Evolutionary conservation across 1,284 basidiomycete genomes (phyloP).

Genomic region (Pseudozyma hubeiensis): DNA sequence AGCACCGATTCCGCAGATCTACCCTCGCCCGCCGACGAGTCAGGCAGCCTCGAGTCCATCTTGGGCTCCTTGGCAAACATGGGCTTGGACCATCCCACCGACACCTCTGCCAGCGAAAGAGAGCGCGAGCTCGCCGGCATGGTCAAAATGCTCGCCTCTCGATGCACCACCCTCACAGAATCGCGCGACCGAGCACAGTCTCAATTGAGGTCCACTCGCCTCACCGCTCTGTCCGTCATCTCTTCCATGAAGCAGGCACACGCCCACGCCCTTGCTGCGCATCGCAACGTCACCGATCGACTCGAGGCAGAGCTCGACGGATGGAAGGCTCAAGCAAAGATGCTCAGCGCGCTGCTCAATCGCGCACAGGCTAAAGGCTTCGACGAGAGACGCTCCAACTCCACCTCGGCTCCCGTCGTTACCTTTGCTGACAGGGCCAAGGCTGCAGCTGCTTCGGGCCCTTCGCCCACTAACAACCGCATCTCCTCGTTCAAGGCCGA

Average conservation of each 20-base stretch:
- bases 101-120: slow-evolving; percentile 28
- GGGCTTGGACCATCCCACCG: slow-evolving; percentile 46
- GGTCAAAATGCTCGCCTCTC: slow-evolving; percentile 49
- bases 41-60: slow-evolving; percentile 29
- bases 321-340: slow-evolving; percentile 62
- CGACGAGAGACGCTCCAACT: slow-evolving; percentile 39
- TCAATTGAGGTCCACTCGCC: slow-evolving; percentile 57
- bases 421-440: slow-evolving; percentile 37
- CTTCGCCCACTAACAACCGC: slow-evolving; percentile 29
- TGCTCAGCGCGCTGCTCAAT: slow-evolving; percentile 61
- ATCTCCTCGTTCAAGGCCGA: slow-evolving; percentile 33
- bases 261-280: slow-evolving; percentile 56
- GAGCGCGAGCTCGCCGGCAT: slow-evolving; percentile 52
- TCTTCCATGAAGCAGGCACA: slow-evolving; percentile 60
- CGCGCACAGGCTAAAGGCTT: slow-evolving; percentile 53
- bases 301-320: slow-evolving; percentile 65
- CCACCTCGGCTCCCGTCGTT: slow-evolving; percentile 20
- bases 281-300: slow-evolving; percentile 55
- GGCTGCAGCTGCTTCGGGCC: slow-evolving; percentile 26
- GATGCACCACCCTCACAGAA: slow-evolving; percentile 35
- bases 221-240: slow-evolving; percentile 64
- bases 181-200: slow-evolving; percentile 37
- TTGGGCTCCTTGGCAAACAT: slow-evolving; percentile 49
- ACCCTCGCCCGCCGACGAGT: slow-evolving; percentile 25
- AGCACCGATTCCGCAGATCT: slow-evolving; percentile 13